Conservation (phyloP, 1,139 yeast species). For the Geotrichum carabidarum region DNA sequence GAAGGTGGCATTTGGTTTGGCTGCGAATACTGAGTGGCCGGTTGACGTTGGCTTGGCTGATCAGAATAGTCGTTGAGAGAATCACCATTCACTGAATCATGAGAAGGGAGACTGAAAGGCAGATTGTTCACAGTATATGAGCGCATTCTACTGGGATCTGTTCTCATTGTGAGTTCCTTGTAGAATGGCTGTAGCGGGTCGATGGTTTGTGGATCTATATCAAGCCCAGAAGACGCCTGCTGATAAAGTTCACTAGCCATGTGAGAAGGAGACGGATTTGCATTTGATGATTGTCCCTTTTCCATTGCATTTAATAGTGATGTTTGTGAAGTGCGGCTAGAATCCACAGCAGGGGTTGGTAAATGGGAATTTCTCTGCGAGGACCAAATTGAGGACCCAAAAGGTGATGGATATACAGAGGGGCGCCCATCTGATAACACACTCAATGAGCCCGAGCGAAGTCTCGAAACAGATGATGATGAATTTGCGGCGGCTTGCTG, state of each 20-base stretch:
- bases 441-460: conserved; percentile 37
- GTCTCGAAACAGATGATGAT: conserved; percentile 23
- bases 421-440: conserved; percentile 25
- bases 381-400: conserved; percentile 36
- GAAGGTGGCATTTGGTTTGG: conserved; percentile 11
- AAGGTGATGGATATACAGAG: conserved; percentile 30
- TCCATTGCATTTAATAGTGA: conserved; percentile 19
- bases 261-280: conserved; percentile 17
- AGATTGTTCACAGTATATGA: conserved; percentile 39
- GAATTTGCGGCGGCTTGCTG: conserved; percentile 5
- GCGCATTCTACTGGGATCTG: conserved; percentile 38
- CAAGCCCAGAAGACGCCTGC: conserved; percentile 2
- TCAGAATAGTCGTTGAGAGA: conserved; percentile 8
- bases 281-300: conserved; percentile 4
- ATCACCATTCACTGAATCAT: conserved; percentile 19
- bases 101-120: conserved; percentile 28
- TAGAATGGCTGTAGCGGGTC: conserved; percentile 37
- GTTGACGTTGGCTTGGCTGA: conserved; percentile 23
- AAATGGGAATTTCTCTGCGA: conserved; percentile 20
- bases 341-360: conserved; percentile 16
- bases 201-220: conserved; percentile 10
- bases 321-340: conserved; percentile 22
- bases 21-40: conserved; percentile 23
- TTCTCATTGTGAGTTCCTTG: conserved; percentile 33
- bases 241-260: conserved; percentile 11